Percentiles rank a stretch among this genome's conserved stretches.
Conservation (phyloP, 495 filamentous ascomycete species). For the Penicillium subrubescens region DNA sequence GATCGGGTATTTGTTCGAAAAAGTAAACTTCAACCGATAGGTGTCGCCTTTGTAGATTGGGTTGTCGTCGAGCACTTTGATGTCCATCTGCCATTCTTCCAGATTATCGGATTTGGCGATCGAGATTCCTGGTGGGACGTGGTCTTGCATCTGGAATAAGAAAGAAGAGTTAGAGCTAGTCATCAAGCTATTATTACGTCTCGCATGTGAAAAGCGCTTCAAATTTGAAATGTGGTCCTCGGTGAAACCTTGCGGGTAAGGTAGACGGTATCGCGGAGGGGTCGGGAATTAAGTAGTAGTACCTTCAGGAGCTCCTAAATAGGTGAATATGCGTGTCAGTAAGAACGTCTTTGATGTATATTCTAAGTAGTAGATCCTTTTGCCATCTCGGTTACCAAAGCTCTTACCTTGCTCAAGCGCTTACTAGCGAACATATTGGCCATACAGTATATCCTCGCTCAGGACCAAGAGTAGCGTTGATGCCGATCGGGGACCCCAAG, state of each 20-base stretch:
- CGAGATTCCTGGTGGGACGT: conserved; percentile 67
- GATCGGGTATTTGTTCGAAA: conserved; percentile 84
- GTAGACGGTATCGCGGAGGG: not conserved
- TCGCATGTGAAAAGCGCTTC: not conserved
- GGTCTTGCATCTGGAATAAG: conserved; percentile 45
- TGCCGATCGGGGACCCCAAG: not conserved
- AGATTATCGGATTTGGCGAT: conserved; percentile 80
- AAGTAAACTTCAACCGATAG: conserved; percentile 86
- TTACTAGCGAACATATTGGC: conserved; percentile 47
- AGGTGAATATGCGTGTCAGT: conserved; percentile 9
- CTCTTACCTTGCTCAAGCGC: conserved; percentile 50
- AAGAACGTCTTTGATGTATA: not conserved
- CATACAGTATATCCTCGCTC: not conserved
- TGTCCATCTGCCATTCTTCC: conserved; percentile 91
- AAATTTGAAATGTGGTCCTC: not conserved
- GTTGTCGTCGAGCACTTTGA: conserved; percentile 86
- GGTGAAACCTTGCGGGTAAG: not conserved
- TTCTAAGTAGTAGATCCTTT: too few species aligned
- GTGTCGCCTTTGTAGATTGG: conserved; percentile 81
- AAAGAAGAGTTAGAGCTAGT: not conserved
- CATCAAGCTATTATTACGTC: not conserved
- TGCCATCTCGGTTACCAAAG: not conserved
- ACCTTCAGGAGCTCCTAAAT: conserved; percentile 48
- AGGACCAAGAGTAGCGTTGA: not conserved
- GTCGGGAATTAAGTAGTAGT: conserved; percentile 9